These are phyloP conservation scores for Exophiala sideris DNA, from an alignment of 2,329 filamentous ascomycete genomes.

Conservation along the genomic window DNA sequence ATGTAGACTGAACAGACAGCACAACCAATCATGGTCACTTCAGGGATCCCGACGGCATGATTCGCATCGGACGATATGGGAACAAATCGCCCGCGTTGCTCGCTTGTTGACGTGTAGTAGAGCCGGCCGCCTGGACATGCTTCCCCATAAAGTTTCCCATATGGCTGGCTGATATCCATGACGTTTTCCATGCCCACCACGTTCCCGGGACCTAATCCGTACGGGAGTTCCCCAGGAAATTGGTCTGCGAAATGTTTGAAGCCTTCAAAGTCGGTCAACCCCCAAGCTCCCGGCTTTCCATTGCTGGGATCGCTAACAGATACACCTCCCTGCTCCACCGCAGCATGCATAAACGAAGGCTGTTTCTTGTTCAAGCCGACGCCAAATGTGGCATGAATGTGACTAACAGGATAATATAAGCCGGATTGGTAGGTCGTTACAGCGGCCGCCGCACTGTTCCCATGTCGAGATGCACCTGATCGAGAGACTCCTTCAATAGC, in stretches of 20 bases:
- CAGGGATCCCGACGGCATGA: slow-evolving; percentile 65
- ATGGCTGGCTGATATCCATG: slow-evolving; percentile 85
- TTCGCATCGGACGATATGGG: slow-evolving; percentile 61
- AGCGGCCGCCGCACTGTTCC: slow-evolving; percentile 62
- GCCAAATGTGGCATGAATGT: slow-evolving; percentile 74
- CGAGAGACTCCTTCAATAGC: slow-evolving; percentile 50
- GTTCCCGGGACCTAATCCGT: slow-evolving; percentile 74
- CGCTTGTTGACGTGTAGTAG: slow-evolving; percentile 71
- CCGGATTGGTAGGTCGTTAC: slow-evolving; percentile 84
- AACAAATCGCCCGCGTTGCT: slow-evolving; percentile 74
- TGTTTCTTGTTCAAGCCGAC: slow-evolving; percentile 65
- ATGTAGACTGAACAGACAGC: slow-evolving; percentile 82
- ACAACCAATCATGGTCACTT: slow-evolving; percentile 66
- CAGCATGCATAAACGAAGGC: slow-evolving; percentile 78
- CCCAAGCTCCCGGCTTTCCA: slow-evolving; percentile 79
- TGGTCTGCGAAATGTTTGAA: slow-evolving; percentile 76
- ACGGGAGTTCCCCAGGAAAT: slow-evolving; percentile 68
- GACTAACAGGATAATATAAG: slow-evolving; percentile 72
- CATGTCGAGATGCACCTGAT: slow-evolving; percentile 52
- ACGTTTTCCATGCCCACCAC: slow-evolving; percentile 73
- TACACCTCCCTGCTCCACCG: slow-evolving; percentile 72
- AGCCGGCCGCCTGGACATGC: slow-evolving; percentile 78
- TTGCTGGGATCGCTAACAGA: slow-evolving; percentile 74
- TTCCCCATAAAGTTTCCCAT: slow-evolving; percentile 80
- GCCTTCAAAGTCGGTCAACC: slow-evolving; percentile 68